phyloP scores from a whole-genome alignment of 345 rosid genomes.

The Eucalyptus cladocalyx region DNA sequence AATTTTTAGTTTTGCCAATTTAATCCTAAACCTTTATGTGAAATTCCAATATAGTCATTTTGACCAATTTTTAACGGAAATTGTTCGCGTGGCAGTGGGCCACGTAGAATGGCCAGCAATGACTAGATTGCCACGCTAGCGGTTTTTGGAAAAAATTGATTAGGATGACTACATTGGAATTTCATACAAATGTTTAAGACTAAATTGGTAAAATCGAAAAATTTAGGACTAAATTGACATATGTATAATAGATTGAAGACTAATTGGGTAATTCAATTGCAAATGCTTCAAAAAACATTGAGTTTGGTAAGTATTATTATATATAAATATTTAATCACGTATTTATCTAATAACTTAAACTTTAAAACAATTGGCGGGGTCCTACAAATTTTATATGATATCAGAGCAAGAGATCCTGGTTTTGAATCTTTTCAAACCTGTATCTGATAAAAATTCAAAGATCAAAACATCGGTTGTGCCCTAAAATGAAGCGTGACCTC shows the following conservation, averaged over 20 bases:
- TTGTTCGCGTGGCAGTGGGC: rapidly evolving
- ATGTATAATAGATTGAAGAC: background rate
- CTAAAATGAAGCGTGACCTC: background rate
- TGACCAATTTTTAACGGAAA: background rate
- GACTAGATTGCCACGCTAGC: background rate
- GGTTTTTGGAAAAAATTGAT: background rate
- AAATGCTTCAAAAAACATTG: background rate
- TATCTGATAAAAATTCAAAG: background rate
- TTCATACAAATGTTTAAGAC: background rate
- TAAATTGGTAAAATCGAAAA: background rate
- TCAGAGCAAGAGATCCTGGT: background rate
- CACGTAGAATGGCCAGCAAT: rapidly evolving
- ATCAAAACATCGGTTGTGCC: background rate
- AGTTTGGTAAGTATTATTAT: background rate
- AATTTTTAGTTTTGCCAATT: background rate
- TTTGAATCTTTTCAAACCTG: background rate
- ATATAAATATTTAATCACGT: background rate
- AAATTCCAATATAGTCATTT: background rate
- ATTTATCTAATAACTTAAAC: background rate
- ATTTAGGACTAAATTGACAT: background rate
- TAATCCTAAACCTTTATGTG: background rate
- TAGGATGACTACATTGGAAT: background rate
- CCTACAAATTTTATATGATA: background rate
- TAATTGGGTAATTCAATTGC: background rate
- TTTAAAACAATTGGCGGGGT: background rate